Conservation (phyloP, 2,329 filamentous ascomycete species). For the Ophiostoma perfectum region DNA sequence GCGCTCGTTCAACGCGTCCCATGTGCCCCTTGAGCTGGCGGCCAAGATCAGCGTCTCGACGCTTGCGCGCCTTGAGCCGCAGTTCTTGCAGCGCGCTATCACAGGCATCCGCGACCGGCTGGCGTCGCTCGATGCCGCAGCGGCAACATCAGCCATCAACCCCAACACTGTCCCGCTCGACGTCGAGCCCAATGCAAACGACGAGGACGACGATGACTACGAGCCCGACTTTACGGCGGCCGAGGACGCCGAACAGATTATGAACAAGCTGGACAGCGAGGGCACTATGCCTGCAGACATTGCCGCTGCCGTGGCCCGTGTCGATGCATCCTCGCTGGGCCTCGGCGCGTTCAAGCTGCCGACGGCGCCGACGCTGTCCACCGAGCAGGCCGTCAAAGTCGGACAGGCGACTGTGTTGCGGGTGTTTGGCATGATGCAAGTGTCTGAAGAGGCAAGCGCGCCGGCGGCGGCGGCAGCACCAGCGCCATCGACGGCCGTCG, state of each 20-base stretch:
- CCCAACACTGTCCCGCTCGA: constrained; percentile 56
- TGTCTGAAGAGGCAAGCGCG: constrained; percentile 60
- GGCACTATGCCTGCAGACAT: constrained; percentile 42
- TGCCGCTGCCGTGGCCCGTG: constrained; percentile 31
- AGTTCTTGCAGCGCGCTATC: constrained; percentile 65
- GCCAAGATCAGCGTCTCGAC: constrained; percentile 77
- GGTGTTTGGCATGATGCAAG: constrained; percentile 71
- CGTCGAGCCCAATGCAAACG: constrained; percentile 42
- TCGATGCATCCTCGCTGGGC: constrained; percentile 45
- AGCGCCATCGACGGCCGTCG: not conserved
- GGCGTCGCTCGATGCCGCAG: constrained; percentile 40
- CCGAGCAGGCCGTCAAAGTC: constrained; percentile 65
- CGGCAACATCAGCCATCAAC: constrained; percentile 43
- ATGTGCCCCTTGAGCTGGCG: constrained; percentile 68
- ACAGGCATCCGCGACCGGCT: constrained; percentile 53
- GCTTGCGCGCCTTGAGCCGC: constrained; percentile 64
- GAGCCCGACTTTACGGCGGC: constrained; percentile 78
- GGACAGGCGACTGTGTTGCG: constrained; percentile 69
- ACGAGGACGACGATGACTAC: constrained; percentile 74
- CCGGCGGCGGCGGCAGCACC: constrained; percentile 26
- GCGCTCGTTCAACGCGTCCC: constrained; percentile 74
- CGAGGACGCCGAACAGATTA: constrained; percentile 71
- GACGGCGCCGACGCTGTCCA: constrained; percentile 65
- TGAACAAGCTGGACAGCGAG: constrained; percentile 69
- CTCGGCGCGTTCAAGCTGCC: constrained; percentile 76